phyloP scores from a whole-genome alignment of 2,329 filamentous ascomycete species.

The Fusarium secorum region DNA sequence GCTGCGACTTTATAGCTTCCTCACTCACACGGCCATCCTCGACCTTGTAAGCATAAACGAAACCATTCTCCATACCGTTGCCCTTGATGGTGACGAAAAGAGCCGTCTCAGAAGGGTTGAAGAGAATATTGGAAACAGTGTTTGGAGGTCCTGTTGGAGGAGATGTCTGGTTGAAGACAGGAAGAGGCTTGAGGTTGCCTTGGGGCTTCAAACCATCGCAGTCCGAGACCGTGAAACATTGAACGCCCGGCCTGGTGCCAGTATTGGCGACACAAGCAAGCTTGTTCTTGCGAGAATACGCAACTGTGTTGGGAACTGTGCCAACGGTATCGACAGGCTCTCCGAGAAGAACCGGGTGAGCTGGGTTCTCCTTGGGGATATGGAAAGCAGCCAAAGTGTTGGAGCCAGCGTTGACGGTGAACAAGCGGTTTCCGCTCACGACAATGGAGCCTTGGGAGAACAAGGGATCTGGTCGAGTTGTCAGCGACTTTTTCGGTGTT shows the following conservation, averaged over 20 bases:
- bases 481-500: fast-evolving
- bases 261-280: constrained; percentile 7
- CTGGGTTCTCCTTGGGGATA: not conserved
- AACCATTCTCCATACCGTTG: not conserved
- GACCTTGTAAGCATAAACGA: not conserved
- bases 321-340: not conserved
- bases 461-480: not conserved
- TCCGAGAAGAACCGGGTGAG: not conserved
- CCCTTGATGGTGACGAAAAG: constrained; percentile 5
- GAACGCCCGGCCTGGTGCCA: not conserved
- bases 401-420: constrained; percentile 7
- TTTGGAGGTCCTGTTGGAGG: not conserved
- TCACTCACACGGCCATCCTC: not conserved
- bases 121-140: constrained; percentile 2
- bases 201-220: not conserved
- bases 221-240: not conserved
- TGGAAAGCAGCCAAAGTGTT: constrained; percentile 1
- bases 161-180: not conserved
- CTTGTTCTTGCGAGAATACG: constrained; percentile 4
- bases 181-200: not conserved
- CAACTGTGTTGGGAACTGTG: not conserved
- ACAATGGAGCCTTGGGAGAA: not conserved
- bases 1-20: not conserved
- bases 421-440: not conserved
- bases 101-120: constrained; percentile 5